Percentiles rank a stretch among this genome's conserved stretches.
phyloP scores from a whole-genome alignment of 371 early-diverging fungal genomes.

The Pancytospora philotis region DNA sequence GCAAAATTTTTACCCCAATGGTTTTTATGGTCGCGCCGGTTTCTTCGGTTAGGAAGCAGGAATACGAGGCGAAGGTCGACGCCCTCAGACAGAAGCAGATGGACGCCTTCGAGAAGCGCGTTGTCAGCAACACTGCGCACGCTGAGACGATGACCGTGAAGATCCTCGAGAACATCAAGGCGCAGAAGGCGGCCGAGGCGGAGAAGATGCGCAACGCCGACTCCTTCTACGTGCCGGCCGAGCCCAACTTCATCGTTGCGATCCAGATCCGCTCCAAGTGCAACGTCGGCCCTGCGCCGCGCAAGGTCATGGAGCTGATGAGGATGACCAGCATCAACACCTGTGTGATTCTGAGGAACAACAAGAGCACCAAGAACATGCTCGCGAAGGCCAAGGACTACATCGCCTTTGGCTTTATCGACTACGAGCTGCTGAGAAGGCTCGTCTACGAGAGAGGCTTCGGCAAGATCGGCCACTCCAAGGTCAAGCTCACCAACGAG shows the following conservation, averaged over 20 bases:
- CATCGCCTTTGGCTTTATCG: slow-evolving; percentile 83
- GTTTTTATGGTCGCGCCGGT: slow-evolving; percentile 18
- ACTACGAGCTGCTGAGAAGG: slow-evolving; percentile 92
- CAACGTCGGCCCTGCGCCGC: slow-evolving; percentile 94
- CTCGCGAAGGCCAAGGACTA: slow-evolving; percentile 90
- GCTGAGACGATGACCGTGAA: slow-evolving; percentile 27
- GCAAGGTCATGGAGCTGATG: slow-evolving; percentile 92
- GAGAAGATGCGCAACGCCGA: slow-evolving; percentile 39
- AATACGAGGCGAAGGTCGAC: slow-evolving; percentile 31
- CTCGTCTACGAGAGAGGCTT: slow-evolving; percentile 98
- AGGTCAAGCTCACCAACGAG: slow-evolving; percentile 73
- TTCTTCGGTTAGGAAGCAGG: slow-evolving; percentile 33
- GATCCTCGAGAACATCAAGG: slow-evolving; percentile 27
- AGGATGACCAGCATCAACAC: slow-evolving; percentile 96
- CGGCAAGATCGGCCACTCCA: slow-evolving; percentile 65
- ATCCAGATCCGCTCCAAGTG: slow-evolving; percentile 79
- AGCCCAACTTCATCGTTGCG: slow-evolving; percentile 56
- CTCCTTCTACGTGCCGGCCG: slow-evolving; percentile 54
- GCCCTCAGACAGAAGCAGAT: slow-evolving; percentile 20
- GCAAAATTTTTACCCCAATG: slow-evolving; percentile 31
- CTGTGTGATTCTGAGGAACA: slow-evolving; percentile 89
- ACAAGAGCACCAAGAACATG: slow-evolving; percentile 93
- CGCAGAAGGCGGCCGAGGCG: slow-evolving; percentile 38
- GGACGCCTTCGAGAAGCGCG: slow-evolving; percentile 19
- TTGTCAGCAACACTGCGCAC: slow-evolving; percentile 27